phyloP scores from a whole-genome alignment of 306 rosid species.

The Quercus glauca region DNA sequence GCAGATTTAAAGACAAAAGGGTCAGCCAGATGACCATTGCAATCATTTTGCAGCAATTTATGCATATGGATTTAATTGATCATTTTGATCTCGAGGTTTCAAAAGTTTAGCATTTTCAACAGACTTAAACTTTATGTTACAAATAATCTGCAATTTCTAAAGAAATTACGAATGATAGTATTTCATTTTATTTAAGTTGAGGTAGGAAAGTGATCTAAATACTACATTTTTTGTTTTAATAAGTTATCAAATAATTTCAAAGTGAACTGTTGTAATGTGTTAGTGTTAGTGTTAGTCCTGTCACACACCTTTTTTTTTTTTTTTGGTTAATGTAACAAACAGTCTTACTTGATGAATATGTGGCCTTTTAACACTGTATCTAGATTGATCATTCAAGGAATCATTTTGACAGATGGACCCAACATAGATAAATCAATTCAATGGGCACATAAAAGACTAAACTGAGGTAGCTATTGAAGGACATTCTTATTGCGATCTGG shows the following conservation, averaged over 20 bases:
- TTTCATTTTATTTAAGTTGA: neutral
- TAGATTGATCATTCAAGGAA: neutral
- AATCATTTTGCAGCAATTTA: neutral
- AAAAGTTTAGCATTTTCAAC: neutral
- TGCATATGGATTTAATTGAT: neutral
- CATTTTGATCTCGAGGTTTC: neutral
- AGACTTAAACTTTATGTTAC: neutral
- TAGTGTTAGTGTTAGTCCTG: neutral
- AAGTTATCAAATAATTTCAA: neutral
- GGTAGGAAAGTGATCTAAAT: neutral
- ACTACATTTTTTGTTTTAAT: neutral
- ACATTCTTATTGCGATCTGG: neutral
- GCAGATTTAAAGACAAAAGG: neutral
- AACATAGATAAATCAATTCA: neutral
- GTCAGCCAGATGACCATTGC: conserved; percentile 3
- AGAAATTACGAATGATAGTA: neutral
- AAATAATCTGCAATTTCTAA: neutral
- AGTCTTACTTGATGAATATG: neutral
- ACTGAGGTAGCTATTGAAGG: neutral
- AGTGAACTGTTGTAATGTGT: neutral
- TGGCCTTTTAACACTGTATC: neutral
- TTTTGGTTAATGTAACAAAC: neutral
- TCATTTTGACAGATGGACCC: neutral
- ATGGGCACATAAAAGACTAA: neutral
- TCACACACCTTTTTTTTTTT: neutral